Conservation (phyloP, 2,329 filamentous ascomycete genomes). For the Penicillium aurantiogriseum region DNA sequence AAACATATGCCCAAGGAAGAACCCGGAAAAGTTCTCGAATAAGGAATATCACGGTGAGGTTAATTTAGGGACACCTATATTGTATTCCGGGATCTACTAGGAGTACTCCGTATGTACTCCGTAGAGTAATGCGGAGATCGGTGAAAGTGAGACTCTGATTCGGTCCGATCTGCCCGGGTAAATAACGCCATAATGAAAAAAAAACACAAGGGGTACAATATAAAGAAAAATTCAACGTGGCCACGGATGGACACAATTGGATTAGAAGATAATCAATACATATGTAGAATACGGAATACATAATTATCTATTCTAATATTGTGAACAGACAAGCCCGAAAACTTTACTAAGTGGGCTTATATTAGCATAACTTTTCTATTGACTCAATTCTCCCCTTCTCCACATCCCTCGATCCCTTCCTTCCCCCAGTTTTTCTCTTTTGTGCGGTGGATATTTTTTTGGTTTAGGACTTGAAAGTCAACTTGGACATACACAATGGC, state of each 20-base stretch:
- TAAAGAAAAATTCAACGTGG: conserved; percentile 9
- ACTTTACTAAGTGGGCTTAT: not conserved
- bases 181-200: conserved; percentile 14
- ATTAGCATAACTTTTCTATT: conserved; percentile 12
- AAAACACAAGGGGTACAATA: not conserved
- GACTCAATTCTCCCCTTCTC: conserved; percentile 26
- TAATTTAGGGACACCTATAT: not conserved
- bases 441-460: conserved; percentile 14
- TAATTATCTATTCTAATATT: not conserved
- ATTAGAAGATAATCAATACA: not conserved
- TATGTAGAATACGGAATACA: not conserved
- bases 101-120: too few relatives aligned
- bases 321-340: not conserved
- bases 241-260: not conserved
- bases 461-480: not conserved
- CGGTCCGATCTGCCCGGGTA: conserved; percentile 18
- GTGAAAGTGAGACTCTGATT: conserved; percentile 2
- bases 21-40: not conserved
- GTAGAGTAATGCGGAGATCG: conserved; percentile 11
- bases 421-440: conserved; percentile 11
- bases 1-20: conserved; percentile 1
- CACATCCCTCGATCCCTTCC: conserved; percentile 18
- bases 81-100: too few relatives aligned
- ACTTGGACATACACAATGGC: conserved; percentile 42
- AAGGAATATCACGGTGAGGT: not conserved